phyloP scores from a whole-genome alignment of 2,329 filamentous ascomycete species.

The Scedosporium apiospermum region DNA sequence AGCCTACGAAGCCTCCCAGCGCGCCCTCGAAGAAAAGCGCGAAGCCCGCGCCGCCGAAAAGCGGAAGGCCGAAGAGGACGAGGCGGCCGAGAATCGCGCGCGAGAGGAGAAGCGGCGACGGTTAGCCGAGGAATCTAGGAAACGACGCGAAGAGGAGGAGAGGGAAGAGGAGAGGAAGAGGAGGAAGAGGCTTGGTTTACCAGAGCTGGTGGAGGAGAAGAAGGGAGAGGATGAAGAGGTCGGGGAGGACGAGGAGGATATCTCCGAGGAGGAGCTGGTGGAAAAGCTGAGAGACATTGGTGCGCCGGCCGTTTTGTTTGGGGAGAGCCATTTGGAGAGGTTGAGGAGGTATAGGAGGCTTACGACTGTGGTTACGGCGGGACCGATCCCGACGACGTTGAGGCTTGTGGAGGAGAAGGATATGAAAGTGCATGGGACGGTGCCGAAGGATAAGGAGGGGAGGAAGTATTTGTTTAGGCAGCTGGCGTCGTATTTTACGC shows the following conservation, averaged over 20 bases:
- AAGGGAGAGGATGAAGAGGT: conserved; percentile 34
- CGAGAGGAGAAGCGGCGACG: conserved; percentile 75
- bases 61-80: conserved; percentile 83
- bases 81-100: conserved; percentile 54
- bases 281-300: conserved; percentile 59
- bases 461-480: conserved; percentile 73
- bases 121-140: conserved; percentile 71
- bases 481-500: conserved; percentile 88
- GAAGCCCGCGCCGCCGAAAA: conserved; percentile 64
- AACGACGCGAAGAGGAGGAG: conserved; percentile 61
- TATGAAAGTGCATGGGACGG: conserved; percentile 66
- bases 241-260: conserved; percentile 43
- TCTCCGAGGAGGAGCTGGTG: conserved; percentile 62
- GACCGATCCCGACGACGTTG: conserved; percentile 81
- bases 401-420: conserved; percentile 72
- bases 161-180: conserved; percentile 62
- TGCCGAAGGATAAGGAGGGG: conserved; percentile 55
- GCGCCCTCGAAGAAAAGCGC: conserved; percentile 61
- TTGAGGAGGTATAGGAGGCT: conserved; percentile 63
- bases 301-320: conserved; percentile 70
- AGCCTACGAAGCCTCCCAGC: conserved; percentile 75
- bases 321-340: conserved; percentile 62
- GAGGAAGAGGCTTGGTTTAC: conserved; percentile 69
- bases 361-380: conserved; percentile 51
- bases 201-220: conserved; percentile 49